phyloP scores from a whole-genome alignment of 805 yeast genomes.

The Candida nitratophila region DNA sequence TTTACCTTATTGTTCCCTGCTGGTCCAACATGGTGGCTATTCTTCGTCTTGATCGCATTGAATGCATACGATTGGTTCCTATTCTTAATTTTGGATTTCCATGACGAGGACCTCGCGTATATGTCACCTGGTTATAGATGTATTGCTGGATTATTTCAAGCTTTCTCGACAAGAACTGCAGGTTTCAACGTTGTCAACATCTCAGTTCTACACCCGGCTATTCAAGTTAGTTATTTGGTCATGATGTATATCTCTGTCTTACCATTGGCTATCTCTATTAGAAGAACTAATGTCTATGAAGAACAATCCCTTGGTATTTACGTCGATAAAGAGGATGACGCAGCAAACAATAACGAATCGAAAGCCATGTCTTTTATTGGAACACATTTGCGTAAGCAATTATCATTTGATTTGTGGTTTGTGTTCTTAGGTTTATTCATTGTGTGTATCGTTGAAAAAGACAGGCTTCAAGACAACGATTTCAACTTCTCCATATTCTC shows the following conservation, averaged over 20 bases:
- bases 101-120: conserved; percentile 39
- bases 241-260: conserved; percentile 98
- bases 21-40: conserved; percentile 92
- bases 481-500: conserved; percentile 58
- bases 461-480: conserved; percentile 39
- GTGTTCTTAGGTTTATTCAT: conserved; percentile 79
- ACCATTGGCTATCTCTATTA: conserved; percentile 92
- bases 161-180: conserved; percentile 89
- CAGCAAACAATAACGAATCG: conserved; percentile 26
- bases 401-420: conserved; percentile 94
- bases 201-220: conserved; percentile 73
- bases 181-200: conserved; percentile 77
- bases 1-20: conserved; percentile 89
- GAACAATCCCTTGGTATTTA: conserved; percentile 96
- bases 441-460: conserved; percentile 80
- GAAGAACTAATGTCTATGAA: conserved; percentile 96
- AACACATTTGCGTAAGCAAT: conserved; percentile 82
- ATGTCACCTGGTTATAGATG: conserved; percentile 64
- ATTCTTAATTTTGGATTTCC: conserved; percentile 71
- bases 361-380: conserved; percentile 63
- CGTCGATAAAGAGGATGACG: conserved; percentile 20
- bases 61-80: conserved; percentile 75
- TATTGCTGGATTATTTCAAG: conserved; percentile 82
- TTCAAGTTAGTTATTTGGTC: conserved; percentile 86
- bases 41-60: conserved; percentile 62